phyloP scores from a whole-genome alignment of 2,329 filamentous ascomycete species.

The Colletotrichum sp. region DNA sequence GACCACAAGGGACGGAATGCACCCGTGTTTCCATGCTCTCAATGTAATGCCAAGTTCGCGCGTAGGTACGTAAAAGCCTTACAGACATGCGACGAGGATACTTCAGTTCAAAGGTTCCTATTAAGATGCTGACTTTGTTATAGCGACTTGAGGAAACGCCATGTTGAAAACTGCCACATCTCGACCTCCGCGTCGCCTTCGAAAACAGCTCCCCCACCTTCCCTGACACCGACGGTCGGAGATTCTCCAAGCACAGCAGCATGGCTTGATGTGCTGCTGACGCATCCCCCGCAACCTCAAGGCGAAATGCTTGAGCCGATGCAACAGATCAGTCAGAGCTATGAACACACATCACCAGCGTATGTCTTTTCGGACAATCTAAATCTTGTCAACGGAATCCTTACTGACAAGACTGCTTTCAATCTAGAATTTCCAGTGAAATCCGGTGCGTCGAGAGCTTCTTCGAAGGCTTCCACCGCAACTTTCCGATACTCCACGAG shows the following conservation, averaged over 20 bases:
- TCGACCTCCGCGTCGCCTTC: not conserved
- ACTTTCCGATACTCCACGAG: slow-evolving; percentile 1
- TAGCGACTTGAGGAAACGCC: slow-evolving; percentile 1
- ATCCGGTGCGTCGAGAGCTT: slow-evolving; percentile 7
- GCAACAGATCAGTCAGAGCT: not conserved
- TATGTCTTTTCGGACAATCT: not conserved
- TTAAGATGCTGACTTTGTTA: not conserved
- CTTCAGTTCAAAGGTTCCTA: not conserved
- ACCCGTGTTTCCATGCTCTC: not conserved
- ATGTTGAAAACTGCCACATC: slow-evolving; percentile 2
- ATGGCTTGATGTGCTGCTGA: slow-evolving; percentile 1
- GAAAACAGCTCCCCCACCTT: not conserved
- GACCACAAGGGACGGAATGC: slow-evolving; percentile 9
- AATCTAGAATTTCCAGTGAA: not conserved
- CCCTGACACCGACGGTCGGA: not conserved
- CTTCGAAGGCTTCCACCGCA: slow-evolving; percentile 1
- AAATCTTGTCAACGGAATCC: not conserved
- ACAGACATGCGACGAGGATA: not conserved
- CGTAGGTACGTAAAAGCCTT: not conserved
- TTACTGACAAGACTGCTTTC: not conserved
- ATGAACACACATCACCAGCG: not conserved
- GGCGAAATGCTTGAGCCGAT: not conserved
- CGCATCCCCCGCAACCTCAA: not conserved
- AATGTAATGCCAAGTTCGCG: not conserved
- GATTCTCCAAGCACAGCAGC: not conserved